phyloP scores from a whole-genome alignment of 805 yeast genomes.

The Cyberlindnera suaveolens region DNA sequence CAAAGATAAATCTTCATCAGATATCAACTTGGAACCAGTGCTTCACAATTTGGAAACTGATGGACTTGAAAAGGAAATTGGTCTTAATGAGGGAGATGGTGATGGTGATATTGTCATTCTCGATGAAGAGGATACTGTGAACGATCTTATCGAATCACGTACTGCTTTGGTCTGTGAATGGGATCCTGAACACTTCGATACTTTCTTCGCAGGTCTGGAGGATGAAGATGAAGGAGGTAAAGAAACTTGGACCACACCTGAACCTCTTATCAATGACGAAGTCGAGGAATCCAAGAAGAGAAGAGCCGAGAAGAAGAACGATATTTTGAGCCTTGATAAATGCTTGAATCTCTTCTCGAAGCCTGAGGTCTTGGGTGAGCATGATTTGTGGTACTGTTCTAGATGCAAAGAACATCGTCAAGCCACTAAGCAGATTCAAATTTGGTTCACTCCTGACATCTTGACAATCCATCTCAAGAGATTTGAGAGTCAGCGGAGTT shows the following conservation, averaged over 20 bases:
- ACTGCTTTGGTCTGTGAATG: slow-evolving; percentile 62
- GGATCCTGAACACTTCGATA: slow-evolving; percentile 41
- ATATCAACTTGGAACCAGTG: neutral
- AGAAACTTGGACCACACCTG: slow-evolving; percentile 52
- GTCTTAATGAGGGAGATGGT: neutral
- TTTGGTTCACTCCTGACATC: slow-evolving; percentile 93
- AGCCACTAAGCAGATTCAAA: slow-evolving; percentile 84
- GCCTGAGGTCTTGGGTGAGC: slow-evolving; percentile 80
- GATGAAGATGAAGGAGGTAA: slow-evolving; percentile 40
- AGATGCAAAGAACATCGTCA: slow-evolving; percentile 81
- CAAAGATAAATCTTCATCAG: neutral
- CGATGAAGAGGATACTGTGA: neutral
- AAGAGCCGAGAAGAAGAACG: slow-evolving; percentile 25
- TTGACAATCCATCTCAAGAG: slow-evolving; percentile 85
- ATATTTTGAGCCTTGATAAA: slow-evolving; percentile 56
- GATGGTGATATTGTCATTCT: slow-evolving; percentile 1
- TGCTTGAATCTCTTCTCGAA: slow-evolving; percentile 71
- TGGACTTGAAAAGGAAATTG: neutral
- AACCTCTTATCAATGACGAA: slow-evolving; percentile 45
- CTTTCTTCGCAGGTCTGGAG: slow-evolving; percentile 45
- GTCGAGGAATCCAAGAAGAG: slow-evolving; percentile 39
- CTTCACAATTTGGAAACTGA: neutral
- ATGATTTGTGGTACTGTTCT: slow-evolving; percentile 94
- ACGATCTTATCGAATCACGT: slow-evolving; percentile 23
- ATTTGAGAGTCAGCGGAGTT: slow-evolving; percentile 76